Base-by-base conservation (phyloP, 768 basidiomycete species). In the Amanita rubescens region DNA sequence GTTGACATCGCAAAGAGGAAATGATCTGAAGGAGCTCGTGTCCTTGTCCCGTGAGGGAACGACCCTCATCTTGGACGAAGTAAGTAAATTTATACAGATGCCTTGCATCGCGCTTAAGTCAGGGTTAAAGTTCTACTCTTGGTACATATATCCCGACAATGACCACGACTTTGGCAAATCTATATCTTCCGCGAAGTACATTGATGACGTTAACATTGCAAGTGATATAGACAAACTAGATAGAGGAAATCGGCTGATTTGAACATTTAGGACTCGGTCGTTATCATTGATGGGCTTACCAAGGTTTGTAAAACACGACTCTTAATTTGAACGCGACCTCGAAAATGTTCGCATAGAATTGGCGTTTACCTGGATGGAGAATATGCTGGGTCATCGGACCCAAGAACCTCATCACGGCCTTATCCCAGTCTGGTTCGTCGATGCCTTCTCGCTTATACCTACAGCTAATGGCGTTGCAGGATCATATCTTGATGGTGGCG, bases 351-450 rank as follows among this genome's bases (percentile, higher is more conserved):
- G n/a, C 34, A 3, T 68, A 96, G 87, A 94, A 94, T 68, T 95
- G 89, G 87, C 84, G 94, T 61, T 82, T 94, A 52, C 93, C 94
- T 8, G 94, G 94, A 33, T 97, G 92, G 92, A 80, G 94, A 58
- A 74, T 94, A 37, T 94, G 91, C 71, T 92, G 89, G 94, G 92
- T 96, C 30, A 65, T 95, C 19, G 94, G 92, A 0, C 94, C 94
- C 14, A 92, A 87, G 70, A 87, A 90, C 65, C 65, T 96, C 42
- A 76, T 96, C 59, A 84, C 85, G 7, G 94, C 94, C 1, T 79
- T 97, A 38, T 90, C 89, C n/a, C 94, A 97, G 64, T 87, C 88
- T 20, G 90, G 87, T 72, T 56, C 42, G 70, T 66, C n/a, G 17
- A 22, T 15, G 38, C 17, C 25, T 7, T 27, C 17, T 27, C 2